A percentile compares a stretch with the other conserved stretches of the same genome.
Conservation (phyloP, 192 early-diverging fungal species). For the Haplosporangium gracile region DNA sequence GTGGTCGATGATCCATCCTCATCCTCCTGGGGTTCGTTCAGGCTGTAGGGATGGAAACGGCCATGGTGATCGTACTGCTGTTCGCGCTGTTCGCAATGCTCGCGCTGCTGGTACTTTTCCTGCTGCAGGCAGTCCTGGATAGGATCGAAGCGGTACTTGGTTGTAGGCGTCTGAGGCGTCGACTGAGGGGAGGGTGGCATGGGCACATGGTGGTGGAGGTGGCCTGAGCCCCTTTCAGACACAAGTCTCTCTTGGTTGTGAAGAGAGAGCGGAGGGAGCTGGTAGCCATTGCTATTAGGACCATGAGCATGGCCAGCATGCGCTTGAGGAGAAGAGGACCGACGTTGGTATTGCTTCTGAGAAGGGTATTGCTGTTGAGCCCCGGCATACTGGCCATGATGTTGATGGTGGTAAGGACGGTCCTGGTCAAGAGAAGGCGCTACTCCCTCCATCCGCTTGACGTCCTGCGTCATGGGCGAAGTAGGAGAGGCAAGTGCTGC, state of each 20-base stretch:
- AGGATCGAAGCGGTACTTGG: conserved; percentile 47
- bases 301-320: conserved; percentile 26
- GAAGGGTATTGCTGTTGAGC: conserved; percentile 2
- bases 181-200: conserved; percentile 47
- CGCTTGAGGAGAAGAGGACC: conserved; percentile 8
- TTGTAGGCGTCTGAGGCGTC: conserved; percentile 50
- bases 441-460: conserved; percentile 50
- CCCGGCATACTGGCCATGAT: neutral
- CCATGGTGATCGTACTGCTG: neutral
- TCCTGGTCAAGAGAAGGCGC: conserved; percentile 6
- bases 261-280: conserved; percentile 24
- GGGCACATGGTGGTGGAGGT: neutral
- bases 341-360: neutral
- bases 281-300: conserved; percentile 26
- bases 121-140: conserved; percentile 53
- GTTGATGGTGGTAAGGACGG: conserved; percentile 4
- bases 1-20: conserved; percentile 19
- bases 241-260: conserved; percentile 18
- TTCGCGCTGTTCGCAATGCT: conserved; percentile 12
- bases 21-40: conserved; percentile 14
- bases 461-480: conserved; percentile 53
- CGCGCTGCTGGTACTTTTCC: conserved; percentile 34
- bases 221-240: neutral
- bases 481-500: conserved; percentile 37
- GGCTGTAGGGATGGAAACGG: conserved; percentile 2